phyloP scores from a whole-genome alignment of 805 yeast species.

The Candida suzukii region DNA sequence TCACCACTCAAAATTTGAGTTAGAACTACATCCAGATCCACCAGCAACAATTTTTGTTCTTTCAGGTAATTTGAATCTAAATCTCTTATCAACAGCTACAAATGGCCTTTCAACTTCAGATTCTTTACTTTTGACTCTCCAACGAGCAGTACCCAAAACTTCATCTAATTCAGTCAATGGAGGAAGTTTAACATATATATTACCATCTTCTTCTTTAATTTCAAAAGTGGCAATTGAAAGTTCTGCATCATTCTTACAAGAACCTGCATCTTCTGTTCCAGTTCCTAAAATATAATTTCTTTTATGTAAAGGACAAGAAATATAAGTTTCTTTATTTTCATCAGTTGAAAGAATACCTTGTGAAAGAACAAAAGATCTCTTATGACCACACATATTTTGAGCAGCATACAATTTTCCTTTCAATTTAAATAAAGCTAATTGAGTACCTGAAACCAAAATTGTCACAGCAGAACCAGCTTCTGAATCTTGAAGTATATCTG shows the following conservation, averaged over 20 bases:
- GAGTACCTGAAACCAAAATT: conserved; percentile 27
- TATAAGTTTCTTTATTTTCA: conserved; percentile 22
- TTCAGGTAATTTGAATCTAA: conserved; percentile 17
- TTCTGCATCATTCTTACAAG: conserved; percentile 22
- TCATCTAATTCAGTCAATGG: conserved; percentile 26
- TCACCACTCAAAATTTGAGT: conserved; percentile 15
- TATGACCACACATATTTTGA: conserved; percentile 35
- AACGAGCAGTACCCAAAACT: conserved; percentile 25
- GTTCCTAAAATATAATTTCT: conserved; percentile 24
- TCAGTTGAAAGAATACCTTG: conserved; percentile 29
- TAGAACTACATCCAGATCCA: conserved; percentile 6
- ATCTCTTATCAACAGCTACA: conserved; percentile 13
- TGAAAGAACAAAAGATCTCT: conserved; percentile 29
- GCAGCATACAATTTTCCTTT: conserved; percentile 27
- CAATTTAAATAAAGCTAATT: conserved; percentile 28
- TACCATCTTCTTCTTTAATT: conserved; percentile 24
- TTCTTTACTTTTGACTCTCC: conserved; percentile 25
- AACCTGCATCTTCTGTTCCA: conserved; percentile 17
- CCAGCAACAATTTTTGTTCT: conserved; percentile 9
- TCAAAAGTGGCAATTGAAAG: conserved; percentile 30
- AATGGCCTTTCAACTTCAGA: conserved; percentile 9
- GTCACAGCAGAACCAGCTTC: conserved; percentile 27
- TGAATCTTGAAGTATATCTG: conserved; percentile 19
- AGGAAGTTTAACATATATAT: conserved; percentile 24
- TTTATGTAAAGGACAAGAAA: conserved; percentile 32